A percentile compares a stretch with the other conserved stretches of the same genome.
Conservation (phyloP, 225 moss, liverwort and hornwort species). For the Climacium dendroides region DNA sequence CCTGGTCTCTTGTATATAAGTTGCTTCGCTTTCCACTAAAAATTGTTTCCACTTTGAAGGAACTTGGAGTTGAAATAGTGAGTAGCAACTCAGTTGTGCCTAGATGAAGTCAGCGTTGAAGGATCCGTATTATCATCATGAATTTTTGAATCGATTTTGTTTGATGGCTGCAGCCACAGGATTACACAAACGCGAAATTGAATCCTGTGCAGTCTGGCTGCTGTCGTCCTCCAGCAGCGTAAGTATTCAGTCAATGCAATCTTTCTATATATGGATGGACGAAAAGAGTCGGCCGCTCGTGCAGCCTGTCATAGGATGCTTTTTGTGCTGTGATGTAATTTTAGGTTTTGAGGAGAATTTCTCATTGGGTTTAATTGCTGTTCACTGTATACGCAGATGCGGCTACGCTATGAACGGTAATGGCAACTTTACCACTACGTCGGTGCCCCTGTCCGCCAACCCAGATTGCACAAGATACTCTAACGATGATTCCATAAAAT, state of each 20-base stretch:
- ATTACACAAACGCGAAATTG: conserved; percentile 18
- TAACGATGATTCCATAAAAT: conserved; percentile 24
- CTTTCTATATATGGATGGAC: not conserved
- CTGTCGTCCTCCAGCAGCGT: conserved; percentile 52
- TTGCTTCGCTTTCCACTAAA: not conserved
- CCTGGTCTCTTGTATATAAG: not conserved
- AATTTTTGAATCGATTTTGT: not conserved
- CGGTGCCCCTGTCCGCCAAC: conserved; percentile 15
- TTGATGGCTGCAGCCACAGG: conserved; percentile 4
- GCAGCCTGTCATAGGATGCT: not conserved
- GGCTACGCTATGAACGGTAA: conserved; percentile 12
- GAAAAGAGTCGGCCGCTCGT: not conserved
- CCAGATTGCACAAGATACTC: conserved; percentile 29
- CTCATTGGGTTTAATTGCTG: not conserved
- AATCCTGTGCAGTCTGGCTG: conserved; percentile 43
- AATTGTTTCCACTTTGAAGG: not conserved
- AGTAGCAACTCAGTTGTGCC: not conserved
- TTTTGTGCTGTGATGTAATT: not conserved
- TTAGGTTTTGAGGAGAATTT: not conserved
- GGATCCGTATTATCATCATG: not conserved
- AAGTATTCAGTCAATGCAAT: not conserved
- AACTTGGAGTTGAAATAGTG: not conserved
- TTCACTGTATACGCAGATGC: conserved; percentile 14
- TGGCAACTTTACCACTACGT: conserved; percentile 26
- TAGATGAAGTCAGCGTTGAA: not conserved